Base-by-base conservation (phyloP, 257 asterid genomes). In the Scutellaria minor region DNA sequence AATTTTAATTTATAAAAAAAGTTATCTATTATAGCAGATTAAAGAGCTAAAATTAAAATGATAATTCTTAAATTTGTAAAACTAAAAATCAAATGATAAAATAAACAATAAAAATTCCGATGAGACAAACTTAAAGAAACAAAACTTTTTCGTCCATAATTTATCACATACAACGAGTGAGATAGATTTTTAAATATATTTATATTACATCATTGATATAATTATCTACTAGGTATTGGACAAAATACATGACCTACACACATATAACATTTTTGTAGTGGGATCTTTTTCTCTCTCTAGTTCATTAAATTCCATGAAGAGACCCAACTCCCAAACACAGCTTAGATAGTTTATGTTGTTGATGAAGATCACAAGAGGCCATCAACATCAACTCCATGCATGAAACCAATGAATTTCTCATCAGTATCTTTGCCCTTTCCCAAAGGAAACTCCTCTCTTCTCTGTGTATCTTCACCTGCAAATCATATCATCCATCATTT, bases 291-390 rank as follows among this genome's bases (percentile, higher is more conserved):
- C 72, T 52, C 58, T 57, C 20, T 35, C 76, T 80, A 76, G 80
- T 83, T 39, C 8, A 44, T 2, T 7, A 7, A 8, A 2, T 3
- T 53, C 13, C 59, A 53, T 31, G 37, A 31, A 31, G 37, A 85
- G 78, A 84, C 80, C 89, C 77, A 83, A 73, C 84, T 81, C 64
- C 80, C 81, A 70, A 72, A 74, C 63, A 65, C 66, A 82, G 83
- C 82, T 74, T 72, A 41, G 13, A 6, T 73, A n/a, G 63, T 52
- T 71, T 79, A 47, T 61, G 55, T 79, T 80, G 78, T 87, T 88
- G 92, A 86, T 87, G 96, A 79, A 85, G 72, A 75, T 92, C 97
- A 87, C 96, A 88, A 75, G 96, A 72, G 5, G 71, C 83, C 79
- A 81, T 86, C 87, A 80, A 79, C 87, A 75, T 75, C 83, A 83